These are phyloP conservation scores for Purpureocillium lavendulum DNA, from an alignment of 2,329 filamentous ascomycete genomes.

Conservation along the genomic window DNA sequence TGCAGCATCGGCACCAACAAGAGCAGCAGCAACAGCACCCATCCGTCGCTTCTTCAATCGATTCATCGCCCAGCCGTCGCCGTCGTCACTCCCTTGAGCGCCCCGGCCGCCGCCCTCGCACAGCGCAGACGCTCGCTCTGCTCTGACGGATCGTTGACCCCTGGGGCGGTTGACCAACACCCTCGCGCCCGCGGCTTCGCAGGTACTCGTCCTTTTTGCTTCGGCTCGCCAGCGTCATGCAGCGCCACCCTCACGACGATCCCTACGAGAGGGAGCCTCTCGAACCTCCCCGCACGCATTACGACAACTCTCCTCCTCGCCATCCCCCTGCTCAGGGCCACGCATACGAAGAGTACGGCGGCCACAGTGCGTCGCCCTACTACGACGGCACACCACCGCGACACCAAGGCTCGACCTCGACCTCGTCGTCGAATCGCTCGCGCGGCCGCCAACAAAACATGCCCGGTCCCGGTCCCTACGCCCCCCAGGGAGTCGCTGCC, in stretches of 20 bases:
- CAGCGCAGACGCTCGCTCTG: no score
- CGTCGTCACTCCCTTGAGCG: no score
- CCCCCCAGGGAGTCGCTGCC: neutral
- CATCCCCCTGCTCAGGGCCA: constrained; percentile 4
- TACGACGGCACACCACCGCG: constrained; percentile 17
- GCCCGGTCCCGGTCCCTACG: neutral
- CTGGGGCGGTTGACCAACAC: neutral
- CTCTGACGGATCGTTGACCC: no score
- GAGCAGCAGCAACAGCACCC: no score
- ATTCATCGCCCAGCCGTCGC: no score
- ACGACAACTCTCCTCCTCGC: constrained; percentile 12
- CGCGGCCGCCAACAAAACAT: neutral
- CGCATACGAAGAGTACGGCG: constrained; percentile 1
- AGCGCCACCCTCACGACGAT: constrained; percentile 20
- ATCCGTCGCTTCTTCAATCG: no score
- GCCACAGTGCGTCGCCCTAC: constrained; percentile 12
- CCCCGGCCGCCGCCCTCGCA: no score
- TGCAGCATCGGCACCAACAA: no score
- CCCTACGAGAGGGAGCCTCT: constrained; percentile 27
- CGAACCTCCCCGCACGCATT: constrained; percentile 13
- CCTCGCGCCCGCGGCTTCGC: neutral
- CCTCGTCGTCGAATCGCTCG: constrained; percentile 2
- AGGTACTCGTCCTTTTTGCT: neutral
- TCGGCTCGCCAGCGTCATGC: constrained; percentile 14
- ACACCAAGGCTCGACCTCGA: constrained; percentile 2